Base-by-base conservation (phyloP, 129 eudicot species). In the Flaveria ramosissima region DNA sequence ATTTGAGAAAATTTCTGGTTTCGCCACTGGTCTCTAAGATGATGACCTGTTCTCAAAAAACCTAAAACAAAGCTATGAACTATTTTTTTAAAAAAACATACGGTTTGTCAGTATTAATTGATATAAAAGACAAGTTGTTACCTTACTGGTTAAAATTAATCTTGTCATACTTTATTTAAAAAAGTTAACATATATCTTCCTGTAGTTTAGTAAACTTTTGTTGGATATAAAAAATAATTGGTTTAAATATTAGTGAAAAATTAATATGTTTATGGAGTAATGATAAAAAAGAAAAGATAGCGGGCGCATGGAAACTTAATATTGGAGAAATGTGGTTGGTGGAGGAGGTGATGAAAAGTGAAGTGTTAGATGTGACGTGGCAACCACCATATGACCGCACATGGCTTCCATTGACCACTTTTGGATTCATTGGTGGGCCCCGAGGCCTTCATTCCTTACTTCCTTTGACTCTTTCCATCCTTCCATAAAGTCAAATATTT, bases 311-410 rank as follows among this genome's bases (percentile, higher is more conserved):
- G 17, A 68, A 27, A 57, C 17, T 45, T 71, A 50, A 60, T 70
- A 47, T 59, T 48, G 45, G 52, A 71, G 46, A 71, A 61, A 79
- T 72, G 43, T 32, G 43, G 76, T 72, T 79, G 83, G 32, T 70
- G 71, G 68, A 76, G 68, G n/a, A 59, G 42, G 65, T 46, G 26
- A 65, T 76, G 77, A 59, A 78, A 78, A 78, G 82, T 15, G 78
- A 60, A 43, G 46, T 4, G 72, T 19, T 71, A 0, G 83, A 79
- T 65, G 78, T 79, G 80, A 82, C 73, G 86, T 86, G 88, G 87
- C 96, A 89, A 88, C 96, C 71, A 89, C 97, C 92, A 92, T 92
- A 89, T 89, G 91, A 76, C 85, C 78, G 92, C 97, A 92, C 96
- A 92, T 92, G 97, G 87, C 7, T 86, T 85, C 88, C 87, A 64